These are phyloP conservation scores for Phytophthora rubi DNA, from an alignment of 352 stramenopile genomes.

Conservation along the genomic window DNA sequence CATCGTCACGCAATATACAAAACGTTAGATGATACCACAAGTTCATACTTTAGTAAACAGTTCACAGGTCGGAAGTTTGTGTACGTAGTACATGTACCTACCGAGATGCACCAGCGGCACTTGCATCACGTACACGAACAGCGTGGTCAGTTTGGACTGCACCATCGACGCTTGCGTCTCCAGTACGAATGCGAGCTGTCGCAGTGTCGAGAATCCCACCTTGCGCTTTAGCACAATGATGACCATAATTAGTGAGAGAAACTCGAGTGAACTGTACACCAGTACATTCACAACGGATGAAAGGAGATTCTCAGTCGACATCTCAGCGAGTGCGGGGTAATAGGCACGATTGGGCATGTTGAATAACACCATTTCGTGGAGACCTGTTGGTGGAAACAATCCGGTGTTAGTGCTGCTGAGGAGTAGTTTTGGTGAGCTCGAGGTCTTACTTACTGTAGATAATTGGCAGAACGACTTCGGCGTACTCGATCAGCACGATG, in stretches of 20 bases:
- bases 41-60: not conserved
- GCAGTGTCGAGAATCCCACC: constrained; percentile 27
- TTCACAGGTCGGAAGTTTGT: not conserved
- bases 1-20: not conserved
- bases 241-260: constrained; percentile 17
- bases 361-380: constrained; percentile 19
- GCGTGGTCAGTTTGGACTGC: constrained; percentile 36
- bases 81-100: not conserved
- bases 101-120: constrained; percentile 36
- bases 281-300: constrained; percentile 25
- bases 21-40: not conserved
- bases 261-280: constrained; percentile 29
- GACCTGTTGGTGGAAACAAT: not conserved
- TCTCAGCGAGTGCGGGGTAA: constrained; percentile 15
- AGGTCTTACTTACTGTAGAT: constrained; percentile 35
- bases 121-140: constrained; percentile 46
- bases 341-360: constrained; percentile 36
- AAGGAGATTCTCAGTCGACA: constrained; percentile 12
- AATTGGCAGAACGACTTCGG: constrained; percentile 41
- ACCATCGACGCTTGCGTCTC: constrained; percentile 29
- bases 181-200: constrained; percentile 46
- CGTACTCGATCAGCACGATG: constrained; percentile 49
- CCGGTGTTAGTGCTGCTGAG: too few species aligned
- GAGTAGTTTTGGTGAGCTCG: not conserved
- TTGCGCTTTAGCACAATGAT: constrained; percentile 19